A percentile compares a stretch with the other conserved stretches of the same genome.
These are phyloP conservation scores for Zymoseptoria tritici DNA, from an alignment of 2,329 filamentous ascomycete species.

Conservation along the genomic window DNA sequence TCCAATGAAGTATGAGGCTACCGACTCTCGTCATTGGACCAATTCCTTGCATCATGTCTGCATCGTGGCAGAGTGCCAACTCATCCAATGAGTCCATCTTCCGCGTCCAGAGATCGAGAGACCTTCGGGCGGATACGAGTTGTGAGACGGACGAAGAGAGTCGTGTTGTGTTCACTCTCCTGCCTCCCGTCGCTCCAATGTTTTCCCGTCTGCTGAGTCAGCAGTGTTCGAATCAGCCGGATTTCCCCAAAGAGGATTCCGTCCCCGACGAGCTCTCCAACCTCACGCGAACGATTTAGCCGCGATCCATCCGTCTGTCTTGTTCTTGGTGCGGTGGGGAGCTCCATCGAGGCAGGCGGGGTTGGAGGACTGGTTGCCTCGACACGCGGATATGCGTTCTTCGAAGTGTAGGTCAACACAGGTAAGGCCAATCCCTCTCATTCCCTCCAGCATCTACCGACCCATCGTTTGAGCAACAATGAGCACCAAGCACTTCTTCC, in stretches of 20 bases:
- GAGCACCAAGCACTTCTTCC: conserved; percentile 51
- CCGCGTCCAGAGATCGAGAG: no score
- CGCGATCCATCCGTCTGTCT: not conserved
- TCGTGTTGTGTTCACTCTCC: no score
- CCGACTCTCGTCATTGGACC: no score
- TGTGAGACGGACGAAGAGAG: no score
- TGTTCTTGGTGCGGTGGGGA: not conserved
- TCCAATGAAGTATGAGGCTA: no score
- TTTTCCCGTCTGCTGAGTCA: not conserved
- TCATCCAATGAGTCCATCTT: no score
- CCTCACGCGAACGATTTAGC: not conserved
- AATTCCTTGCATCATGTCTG: no score
- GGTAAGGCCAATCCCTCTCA: not conserved
- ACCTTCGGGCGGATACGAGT: no score
- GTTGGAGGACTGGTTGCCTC: not conserved
- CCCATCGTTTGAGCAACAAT: conserved; percentile 28
- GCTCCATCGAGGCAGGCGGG: not conserved
- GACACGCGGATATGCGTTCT: not conserved
- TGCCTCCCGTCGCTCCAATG: no score
- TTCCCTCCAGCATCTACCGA: not conserved
- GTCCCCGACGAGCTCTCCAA: not conserved
- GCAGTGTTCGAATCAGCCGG: not conserved
- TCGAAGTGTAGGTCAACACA: not conserved
- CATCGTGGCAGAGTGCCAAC: no score
- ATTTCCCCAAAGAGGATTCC: not conserved